phyloP scores from a whole-genome alignment of 2,329 filamentous ascomycete genomes.

The Lasiodiplodia theobromae region DNA sequence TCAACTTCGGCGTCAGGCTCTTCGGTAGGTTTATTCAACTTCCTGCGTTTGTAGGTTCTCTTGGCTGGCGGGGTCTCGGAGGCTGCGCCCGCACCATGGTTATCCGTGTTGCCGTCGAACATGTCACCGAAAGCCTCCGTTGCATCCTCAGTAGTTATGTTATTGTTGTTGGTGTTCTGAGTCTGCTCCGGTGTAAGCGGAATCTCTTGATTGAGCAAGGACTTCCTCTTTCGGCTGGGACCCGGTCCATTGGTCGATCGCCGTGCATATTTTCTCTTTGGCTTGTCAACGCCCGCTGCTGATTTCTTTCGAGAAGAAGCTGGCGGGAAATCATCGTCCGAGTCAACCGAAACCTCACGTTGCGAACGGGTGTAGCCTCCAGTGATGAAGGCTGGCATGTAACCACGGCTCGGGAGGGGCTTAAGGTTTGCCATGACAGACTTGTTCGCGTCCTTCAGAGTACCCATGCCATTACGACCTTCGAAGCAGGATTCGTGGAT shows the following conservation, averaged over 20 bases:
- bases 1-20: not conserved
- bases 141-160: not conserved
- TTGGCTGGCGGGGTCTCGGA: not conserved
- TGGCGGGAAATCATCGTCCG: conserved; percentile 11
- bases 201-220: not conserved
- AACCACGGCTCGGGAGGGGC: conserved; percentile 22
- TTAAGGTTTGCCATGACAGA: conserved; percentile 15
- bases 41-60: not conserved
- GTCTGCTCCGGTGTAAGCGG: not conserved
- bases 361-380: conserved; percentile 4
- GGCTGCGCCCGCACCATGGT: not conserved
- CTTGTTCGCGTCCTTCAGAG: conserved; percentile 39
- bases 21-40: not conserved
- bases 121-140: not conserved
- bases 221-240: conserved; percentile 2
- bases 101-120: not conserved
- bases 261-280: conserved; percentile 15
- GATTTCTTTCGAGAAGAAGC: not conserved
- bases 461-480: conserved; percentile 51
- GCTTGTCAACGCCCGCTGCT: not conserved
- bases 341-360: conserved; percentile 10
- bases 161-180: not conserved
- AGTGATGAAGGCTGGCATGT: conserved; percentile 19
- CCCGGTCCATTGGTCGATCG: not conserved
- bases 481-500: conserved; percentile 44